Percentiles rank a stretch among this genome's conserved stretches.
Conservation (phyloP, 2,329 filamentous ascomycete genomes). For the Zasmidium angulare region DNA sequence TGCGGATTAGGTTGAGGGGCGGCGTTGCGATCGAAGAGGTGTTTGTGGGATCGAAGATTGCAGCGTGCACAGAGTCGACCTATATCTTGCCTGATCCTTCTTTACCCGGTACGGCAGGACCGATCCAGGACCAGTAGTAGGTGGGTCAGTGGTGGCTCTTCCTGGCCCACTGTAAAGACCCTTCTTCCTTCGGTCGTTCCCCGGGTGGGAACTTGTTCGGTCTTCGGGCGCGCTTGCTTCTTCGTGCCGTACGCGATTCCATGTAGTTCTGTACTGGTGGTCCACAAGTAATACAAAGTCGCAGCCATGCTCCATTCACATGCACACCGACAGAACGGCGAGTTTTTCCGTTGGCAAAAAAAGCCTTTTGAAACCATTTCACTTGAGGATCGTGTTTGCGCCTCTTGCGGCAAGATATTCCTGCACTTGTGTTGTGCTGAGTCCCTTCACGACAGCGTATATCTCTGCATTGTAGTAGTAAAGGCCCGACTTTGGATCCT, state of each 20-base stretch:
- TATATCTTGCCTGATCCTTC: conserved; percentile 4
- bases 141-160: conserved; percentile 8
- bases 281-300: background rate
- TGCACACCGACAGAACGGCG: background rate
- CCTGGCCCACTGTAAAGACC: conserved; percentile 6
- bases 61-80: background rate
- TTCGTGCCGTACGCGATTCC: conserved; percentile 4
- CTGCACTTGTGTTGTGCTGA: conserved; percentile 82
- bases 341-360: background rate
- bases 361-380: conserved; percentile 33
- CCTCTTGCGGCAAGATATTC: conserved; percentile 85
- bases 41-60: background rate
- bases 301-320: background rate
- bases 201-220: conserved; percentile 6
- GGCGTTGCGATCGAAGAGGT: background rate
- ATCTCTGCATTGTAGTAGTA: conserved; percentile 92
- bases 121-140: background rate
- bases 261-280: background rate
- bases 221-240: background rate
- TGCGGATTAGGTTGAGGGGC: background rate
- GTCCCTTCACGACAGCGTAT: conserved; percentile 75
- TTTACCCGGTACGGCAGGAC: conserved; percentile 4
- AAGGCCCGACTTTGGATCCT: conserved; percentile 90
- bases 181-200: conserved; percentile 6
- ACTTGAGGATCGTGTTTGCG: conserved; percentile 92